Evolutionary conservation across 441 rosid genomes (phyloP), one percentile per base, ranked within the genome.

Genomic region (Erysimum pusillum): DNA sequence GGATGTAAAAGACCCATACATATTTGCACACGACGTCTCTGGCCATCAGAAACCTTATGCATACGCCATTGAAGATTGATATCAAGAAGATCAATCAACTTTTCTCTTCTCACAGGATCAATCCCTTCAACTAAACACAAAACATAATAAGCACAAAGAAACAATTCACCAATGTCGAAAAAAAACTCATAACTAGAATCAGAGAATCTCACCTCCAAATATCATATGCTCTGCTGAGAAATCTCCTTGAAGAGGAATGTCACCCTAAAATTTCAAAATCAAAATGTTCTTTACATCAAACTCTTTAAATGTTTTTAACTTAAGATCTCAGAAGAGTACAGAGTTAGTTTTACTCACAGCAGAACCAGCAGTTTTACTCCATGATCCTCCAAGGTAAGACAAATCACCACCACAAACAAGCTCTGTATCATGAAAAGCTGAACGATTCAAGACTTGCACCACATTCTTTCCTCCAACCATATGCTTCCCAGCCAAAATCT

Each of bases 1-100:
- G 91, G 95, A 76, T 83, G 91, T 77, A 90, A 87, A 53, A 90
- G 92, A 68, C 95, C 95, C 91, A 90, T 85, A 73, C 95, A 90
- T 31, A 90, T 90, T 62, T 90, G 95, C 69, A 90, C 95, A 17
- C 95, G 86, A 28, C 95, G 91, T 18, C 88, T 83, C 73, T 90
- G 95, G 6, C 94, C 94, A 75, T 89, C 94, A 52, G 94, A 89
- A 48, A 86, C 94, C 70, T 89, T 89, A 67, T 89, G 94, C 94
- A 87, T 89, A 81, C 95, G 87, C 95, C 95, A 88, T 56, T 81
- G 83, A 68, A 90, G 78, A 72, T 88, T 88, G 14, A 90, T 88
- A 75, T 90, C 95, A 71, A 90, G 95, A 74, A 90, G 88, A 54
- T 90, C 92, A 79, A 88, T 88, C 78, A 90, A 67, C 73, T 68